phyloP scores from a whole-genome alignment of 768 basidiomycete genomes.

The Hebeloma cylindrosporum region DNA sequence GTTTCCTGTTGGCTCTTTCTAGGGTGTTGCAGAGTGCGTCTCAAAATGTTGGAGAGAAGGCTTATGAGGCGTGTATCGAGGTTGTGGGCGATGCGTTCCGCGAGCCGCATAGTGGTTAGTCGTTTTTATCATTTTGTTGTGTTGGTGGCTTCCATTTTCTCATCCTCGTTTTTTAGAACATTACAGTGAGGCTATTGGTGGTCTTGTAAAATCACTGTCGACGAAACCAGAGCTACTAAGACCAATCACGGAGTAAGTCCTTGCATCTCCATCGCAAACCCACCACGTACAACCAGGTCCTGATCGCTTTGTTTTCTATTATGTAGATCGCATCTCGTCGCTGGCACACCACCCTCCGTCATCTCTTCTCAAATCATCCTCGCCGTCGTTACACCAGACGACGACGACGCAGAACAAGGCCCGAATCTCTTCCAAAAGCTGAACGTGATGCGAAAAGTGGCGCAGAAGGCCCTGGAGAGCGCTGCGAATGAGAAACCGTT shows the following conservation, averaged over 20 bases:
- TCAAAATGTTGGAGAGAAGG: conserved; percentile 75
- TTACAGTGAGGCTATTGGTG: conserved; percentile 64
- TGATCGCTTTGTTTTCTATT: conserved; percentile 4
- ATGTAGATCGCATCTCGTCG: conserved; percentile 57
- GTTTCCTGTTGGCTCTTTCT: conserved; percentile 74
- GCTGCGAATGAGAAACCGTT: conserved; percentile 66
- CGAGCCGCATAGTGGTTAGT: conserved; percentile 63
- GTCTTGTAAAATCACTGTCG: conserved; percentile 63
- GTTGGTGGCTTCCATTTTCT: too few species aligned
- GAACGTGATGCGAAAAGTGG: conserved; percentile 57
- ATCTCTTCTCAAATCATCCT: conserved; percentile 62
- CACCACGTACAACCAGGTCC: too few species aligned
- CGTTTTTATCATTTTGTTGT: too few species aligned
- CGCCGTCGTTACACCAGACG: conserved; percentile 48
- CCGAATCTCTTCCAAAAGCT: conserved; percentile 68
- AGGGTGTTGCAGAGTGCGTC: conserved; percentile 70
- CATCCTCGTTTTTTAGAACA: conserved; percentile 46
- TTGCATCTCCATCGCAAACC: too few species aligned
- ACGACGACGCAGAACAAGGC: conserved; percentile 37
- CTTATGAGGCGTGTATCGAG: conserved; percentile 70
- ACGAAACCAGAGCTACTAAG: conserved; percentile 61
- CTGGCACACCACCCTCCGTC: conserved; percentile 66
- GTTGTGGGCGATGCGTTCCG: conserved; percentile 79
- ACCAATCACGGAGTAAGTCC: conserved; percentile 66
- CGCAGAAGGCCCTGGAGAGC: conserved; percentile 73